Base-by-base conservation (phyloP, 1,284 basidiomycete species). In the Leccinum solheimii region DNA sequence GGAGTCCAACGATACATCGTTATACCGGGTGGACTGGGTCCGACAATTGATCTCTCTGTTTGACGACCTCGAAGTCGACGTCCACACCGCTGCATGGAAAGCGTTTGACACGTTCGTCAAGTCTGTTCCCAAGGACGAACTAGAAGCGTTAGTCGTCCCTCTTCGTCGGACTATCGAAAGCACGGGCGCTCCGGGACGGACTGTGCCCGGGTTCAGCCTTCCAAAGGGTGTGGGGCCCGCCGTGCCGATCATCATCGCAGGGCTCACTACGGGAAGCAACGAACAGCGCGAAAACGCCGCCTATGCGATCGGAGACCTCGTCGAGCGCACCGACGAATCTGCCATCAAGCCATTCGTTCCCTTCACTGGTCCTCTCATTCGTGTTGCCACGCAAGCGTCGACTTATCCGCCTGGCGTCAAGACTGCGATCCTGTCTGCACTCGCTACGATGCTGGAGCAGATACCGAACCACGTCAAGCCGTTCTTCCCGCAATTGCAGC, bases 401-500 rank as follows among this genome's bases (percentile, higher is more conserved):
- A 34, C 32, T 19, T 53, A 53, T 53, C 52, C 52, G 7, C 52
- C 27, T 21, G 52, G 52, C 52, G 19, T 53, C 52, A 53, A 53
- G 2, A 53, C 30, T 10, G 52, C 52, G 13, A 53, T 53, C 8
- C n/a, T 53, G 13, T 53, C 52, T 14, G 52, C 32, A 7, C 32
- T 53, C 6, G 86, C 87, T 0, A 86, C 88, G 10, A 91, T 97
- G 83, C 81, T 97, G 36, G 85, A 89, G 66, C 83, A 85, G 56
- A 92, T 98, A 21, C 95, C 97, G 0, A 80, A 84, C 21, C 93
- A 97, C 67, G 94, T 98, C 66, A 95, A 95, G 74, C 96, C 97
- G 0, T 99, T 99, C 88, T 98, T 98, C 83, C 97, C 97, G 2
- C 97, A 99, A 74, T 80, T 99, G 40, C 97, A 98, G 74, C 86